Percentiles rank a stretch among this genome's conserved stretches.
Conservation (phyloP, 352 stramenopile genomes). For the Phytopythium litorale region DNA sequence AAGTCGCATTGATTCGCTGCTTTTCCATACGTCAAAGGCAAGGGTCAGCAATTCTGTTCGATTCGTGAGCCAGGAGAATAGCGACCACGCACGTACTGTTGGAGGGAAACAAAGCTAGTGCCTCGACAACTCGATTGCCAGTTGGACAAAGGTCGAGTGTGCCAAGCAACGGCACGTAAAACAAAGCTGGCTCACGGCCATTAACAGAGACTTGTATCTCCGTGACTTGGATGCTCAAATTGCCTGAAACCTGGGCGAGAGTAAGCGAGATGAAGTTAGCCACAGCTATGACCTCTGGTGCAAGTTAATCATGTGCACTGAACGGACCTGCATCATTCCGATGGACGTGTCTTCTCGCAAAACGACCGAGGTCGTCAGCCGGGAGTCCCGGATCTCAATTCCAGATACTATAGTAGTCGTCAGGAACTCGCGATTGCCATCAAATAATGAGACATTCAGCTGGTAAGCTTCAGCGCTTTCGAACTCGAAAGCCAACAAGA, state of each 20-base stretch:
- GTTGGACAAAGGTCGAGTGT: background rate
- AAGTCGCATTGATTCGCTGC: background rate
- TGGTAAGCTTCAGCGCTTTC: slow-evolving; percentile 6
- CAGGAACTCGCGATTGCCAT: slow-evolving; percentile 13
- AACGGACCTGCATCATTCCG: background rate
- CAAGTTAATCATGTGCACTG: background rate
- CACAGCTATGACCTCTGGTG: background rate
- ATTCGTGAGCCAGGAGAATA: background rate
- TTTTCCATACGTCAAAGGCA: background rate
- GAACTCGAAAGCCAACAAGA: slow-evolving; percentile 15
- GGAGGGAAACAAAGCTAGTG: background rate
- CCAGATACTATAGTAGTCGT: slow-evolving; percentile 6
- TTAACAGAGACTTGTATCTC: background rate
- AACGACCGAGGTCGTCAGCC: background rate
- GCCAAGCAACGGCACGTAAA: background rate
- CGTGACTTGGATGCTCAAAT: background rate
- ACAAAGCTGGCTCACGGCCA: background rate
- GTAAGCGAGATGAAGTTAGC: background rate
- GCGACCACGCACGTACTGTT: background rate
- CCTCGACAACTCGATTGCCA: background rate
- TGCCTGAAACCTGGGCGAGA: background rate
- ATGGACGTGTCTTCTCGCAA: background rate
- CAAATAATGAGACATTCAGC: slow-evolving; percentile 18
- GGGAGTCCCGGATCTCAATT: no score
- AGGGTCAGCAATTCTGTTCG: background rate